Evolutionary conservation across 345 rosid genomes (phyloP), one percentile per base, ranked within the genome.

Genomic region (Syzygium aromaticum): DNA sequence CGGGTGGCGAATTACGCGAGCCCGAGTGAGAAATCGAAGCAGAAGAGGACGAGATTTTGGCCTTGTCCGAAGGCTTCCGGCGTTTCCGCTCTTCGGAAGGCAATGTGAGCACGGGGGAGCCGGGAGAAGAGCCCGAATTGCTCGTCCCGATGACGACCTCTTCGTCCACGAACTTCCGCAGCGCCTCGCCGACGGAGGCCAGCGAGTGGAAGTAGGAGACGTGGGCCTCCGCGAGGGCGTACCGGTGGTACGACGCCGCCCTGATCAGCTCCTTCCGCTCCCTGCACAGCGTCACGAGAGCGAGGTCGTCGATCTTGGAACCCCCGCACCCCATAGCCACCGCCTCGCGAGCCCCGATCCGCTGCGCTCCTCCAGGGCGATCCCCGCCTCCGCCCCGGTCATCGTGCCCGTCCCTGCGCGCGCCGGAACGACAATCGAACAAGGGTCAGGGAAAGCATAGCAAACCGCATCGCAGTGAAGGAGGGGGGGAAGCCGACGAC

Each of bases 181-280:
- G 92, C 5, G 98, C 96, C 40, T 95, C 96, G 8, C 99, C 98
- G n/a, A 97, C 95, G 78, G 92, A 93, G 25, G 88, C 87, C 56
- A 97, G 93, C 2, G 99, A 94, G 8, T 93, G 93, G 85, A 97
- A 95, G 90, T 96, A 97, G 49, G 92, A 82, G 54, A 94, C 93
- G 63, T 97, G 99, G n/a, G 99, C 94, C 21, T 96, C 98, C 54
- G 99, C 98, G 80, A 97, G 93, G 59, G 96, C 96, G 89, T 85
- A 92, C 53, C 98, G 98, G 86, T 94, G 92, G 52, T 94, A 91
- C 67, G 97, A 87, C 33, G 98, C 98, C 19, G 94, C 95, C 85
- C 92, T 95, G 52, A 96, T 89, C 8, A 93, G 92, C 77, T 97
- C 92, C 84, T 93, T 96, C 38, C 99, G 93, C 87, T 97, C 95